Evolutionary conservation across 352 stramenopile genomes (phyloP).

Genomic region (Phytopythium aichiense): DNA sequence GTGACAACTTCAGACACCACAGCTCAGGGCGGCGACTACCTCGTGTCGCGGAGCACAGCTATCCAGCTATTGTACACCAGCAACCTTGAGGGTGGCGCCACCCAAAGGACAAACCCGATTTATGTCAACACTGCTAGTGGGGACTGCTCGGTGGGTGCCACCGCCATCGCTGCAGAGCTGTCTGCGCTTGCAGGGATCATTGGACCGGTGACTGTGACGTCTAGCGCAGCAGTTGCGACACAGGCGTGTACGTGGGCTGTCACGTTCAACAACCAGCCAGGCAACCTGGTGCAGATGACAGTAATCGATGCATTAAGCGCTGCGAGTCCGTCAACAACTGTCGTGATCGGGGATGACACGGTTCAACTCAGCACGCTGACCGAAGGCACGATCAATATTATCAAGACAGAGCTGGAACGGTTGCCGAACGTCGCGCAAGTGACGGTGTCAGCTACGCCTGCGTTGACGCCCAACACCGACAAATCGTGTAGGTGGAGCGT

Average conservation of each 20-base stretch:
- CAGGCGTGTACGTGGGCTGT: conserved; percentile 86
- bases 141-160: conserved; percentile 75
- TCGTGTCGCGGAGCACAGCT: conserved; percentile 79
- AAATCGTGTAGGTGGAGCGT: conserved; percentile 89
- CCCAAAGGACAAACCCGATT: conserved; percentile 73
- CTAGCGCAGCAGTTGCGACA: conserved; percentile 38
- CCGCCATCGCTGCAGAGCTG: conserved; percentile 46
- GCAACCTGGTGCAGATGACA: conserved; percentile 78
- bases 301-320: conserved; percentile 48
- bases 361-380: conserved; percentile 65
- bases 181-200: conserved; percentile 34
- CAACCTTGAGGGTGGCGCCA: conserved; percentile 41
- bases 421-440: conserved; percentile 89
- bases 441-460: conserved; percentile 64
- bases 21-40: conserved; percentile 75
- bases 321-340: conserved; percentile 23
- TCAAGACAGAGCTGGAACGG: conserved; percentile 93
- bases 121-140: conserved; percentile 73
- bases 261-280: conserved; percentile 86
- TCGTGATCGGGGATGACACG: conserved; percentile 80
- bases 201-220: conserved; percentile 45
- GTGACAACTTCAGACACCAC: conserved; percentile 91
- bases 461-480: conserved; percentile 26
- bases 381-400: conserved; percentile 88
- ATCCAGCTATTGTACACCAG: conserved; percentile 90